Conservation (phyloP, 2,329 filamentous ascomycete species). For the Aureobasidium zeae region DNA sequence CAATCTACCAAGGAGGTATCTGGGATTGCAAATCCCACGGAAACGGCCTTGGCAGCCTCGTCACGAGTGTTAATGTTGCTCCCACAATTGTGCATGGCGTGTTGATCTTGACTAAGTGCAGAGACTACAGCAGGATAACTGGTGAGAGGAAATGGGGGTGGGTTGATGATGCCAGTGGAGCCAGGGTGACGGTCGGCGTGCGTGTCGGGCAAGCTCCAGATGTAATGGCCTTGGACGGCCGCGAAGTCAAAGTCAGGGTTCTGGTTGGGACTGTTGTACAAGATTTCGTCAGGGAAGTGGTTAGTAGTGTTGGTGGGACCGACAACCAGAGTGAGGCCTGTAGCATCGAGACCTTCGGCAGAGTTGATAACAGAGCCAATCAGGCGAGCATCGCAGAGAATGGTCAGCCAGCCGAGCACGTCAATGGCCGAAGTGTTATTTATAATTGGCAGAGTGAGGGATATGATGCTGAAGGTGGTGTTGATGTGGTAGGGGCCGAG, state of each 20-base stretch:
- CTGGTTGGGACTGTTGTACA: conserved; percentile 22
- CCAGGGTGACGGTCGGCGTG: conserved; percentile 24
- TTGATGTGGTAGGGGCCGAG: conserved; percentile 70
- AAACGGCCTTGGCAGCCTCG: conserved; percentile 59
- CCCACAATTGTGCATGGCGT: conserved; percentile 55
- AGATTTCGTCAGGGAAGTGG: conserved; percentile 30
- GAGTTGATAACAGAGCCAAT: conserved; percentile 55
- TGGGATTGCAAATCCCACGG: conserved; percentile 70
- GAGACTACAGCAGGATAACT: conserved; percentile 54
- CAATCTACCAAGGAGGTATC: conserved; percentile 64
- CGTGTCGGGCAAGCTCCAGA: conserved; percentile 23
- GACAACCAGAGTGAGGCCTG: conserved; percentile 61
- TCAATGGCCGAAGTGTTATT: conserved; percentile 53
- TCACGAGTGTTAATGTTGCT: conserved; percentile 61
- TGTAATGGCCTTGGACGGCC: conserved; percentile 22
- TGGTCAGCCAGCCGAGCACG: conserved; percentile 74
- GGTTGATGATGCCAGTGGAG: conserved; percentile 31
- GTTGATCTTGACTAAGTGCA: conserved; percentile 47
- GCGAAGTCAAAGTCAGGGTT: neutral
- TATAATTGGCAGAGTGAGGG: conserved; percentile 70
- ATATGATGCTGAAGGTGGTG: conserved; percentile 63
- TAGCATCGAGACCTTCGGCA: conserved; percentile 59
- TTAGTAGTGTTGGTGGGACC: conserved; percentile 61
- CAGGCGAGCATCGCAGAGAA: conserved; percentile 60
- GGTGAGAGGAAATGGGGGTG: conserved; percentile 48